These are phyloP conservation scores for Sporothrix brasiliensis DNA, from an alignment of 2,329 filamentous ascomycete genomes.

Conservation along the genomic window DNA sequence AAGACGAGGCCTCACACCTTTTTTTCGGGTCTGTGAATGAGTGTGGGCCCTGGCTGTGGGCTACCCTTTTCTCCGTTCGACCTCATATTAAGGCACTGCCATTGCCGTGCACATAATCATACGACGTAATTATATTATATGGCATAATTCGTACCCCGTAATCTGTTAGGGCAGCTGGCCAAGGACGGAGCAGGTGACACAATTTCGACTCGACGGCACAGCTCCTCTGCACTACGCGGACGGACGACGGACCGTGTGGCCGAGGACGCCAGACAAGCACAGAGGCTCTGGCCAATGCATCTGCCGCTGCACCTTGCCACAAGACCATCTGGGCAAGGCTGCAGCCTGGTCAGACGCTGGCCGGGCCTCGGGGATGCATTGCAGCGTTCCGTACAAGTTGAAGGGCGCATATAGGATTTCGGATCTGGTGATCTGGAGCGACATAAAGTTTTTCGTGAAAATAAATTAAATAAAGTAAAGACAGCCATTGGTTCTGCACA, in stretches of 20 bases:
- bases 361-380: neutral
- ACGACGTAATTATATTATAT: too few species aligned
- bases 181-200: slow-evolving; percentile 12
- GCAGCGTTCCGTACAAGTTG: neutral
- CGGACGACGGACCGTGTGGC: slow-evolving; percentile 1
- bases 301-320: neutral
- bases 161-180: neutral
- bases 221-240: neutral
- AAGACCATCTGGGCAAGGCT: neutral
- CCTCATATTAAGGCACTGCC: neutral
- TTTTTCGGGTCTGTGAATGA: neutral
- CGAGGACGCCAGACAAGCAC: neutral
- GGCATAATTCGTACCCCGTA: neutral
- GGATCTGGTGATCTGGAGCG: neutral
- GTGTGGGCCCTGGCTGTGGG: neutral
- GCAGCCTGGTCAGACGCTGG: slow-evolving; percentile 8
- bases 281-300: neutral
- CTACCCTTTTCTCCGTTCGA: slow-evolving; percentile 10
- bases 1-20: neutral
- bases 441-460: too few species aligned
- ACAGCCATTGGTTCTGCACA: neutral
- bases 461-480: neutral
- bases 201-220: neutral
- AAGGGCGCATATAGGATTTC: too few species aligned
- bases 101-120: neutral